Evolutionary conservation across 2,329 filamentous ascomycete species (phyloP).

Genomic region (Fusarium chlamydosporum): DNA sequence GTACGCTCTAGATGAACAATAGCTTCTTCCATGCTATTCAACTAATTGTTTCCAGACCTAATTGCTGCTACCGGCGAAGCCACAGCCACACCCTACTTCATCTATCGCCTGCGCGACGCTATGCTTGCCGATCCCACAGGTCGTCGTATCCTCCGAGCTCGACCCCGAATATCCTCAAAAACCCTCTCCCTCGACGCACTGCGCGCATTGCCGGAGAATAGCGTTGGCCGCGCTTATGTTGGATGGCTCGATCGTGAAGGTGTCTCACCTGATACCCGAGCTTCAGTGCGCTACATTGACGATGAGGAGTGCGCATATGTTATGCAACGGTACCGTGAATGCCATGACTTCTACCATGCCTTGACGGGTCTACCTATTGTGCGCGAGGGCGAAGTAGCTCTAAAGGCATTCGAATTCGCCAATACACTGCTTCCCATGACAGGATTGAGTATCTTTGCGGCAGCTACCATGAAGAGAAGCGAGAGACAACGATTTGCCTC

Average conservation of each 20-base stretch:
- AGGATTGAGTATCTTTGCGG: slow-evolving; percentile 85
- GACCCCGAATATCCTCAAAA: slow-evolving; percentile 88
- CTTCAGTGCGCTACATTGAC: slow-evolving; percentile 89
- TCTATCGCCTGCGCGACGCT: slow-evolving; percentile 88
- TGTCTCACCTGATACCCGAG: slow-evolving; percentile 90
- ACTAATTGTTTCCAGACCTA: slow-evolving; percentile 72
- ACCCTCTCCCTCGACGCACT: slow-evolving; percentile 76
- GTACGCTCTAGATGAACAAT: slow-evolving; percentile 57
- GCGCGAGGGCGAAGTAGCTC: slow-evolving; percentile 95
- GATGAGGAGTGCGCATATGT: slow-evolving; percentile 97
- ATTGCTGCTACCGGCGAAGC: slow-evolving; percentile 95
- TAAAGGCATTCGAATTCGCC: slow-evolving; percentile 97
- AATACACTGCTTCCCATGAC: slow-evolving; percentile 98
- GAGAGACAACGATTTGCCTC: slow-evolving; percentile 82
- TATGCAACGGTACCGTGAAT: slow-evolving; percentile 97
- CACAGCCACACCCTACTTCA: slow-evolving; percentile 95
- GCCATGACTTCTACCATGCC: slow-evolving; percentile 97
- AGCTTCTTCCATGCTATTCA: neutral
- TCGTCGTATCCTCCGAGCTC: slow-evolving; percentile 89
- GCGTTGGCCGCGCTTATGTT: slow-evolving; percentile 85
- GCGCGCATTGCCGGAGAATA: slow-evolving; percentile 77
- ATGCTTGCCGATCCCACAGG: slow-evolving; percentile 91
- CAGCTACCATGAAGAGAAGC: slow-evolving; percentile 85
- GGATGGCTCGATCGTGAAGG: slow-evolving; percentile 94
- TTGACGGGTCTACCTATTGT: slow-evolving; percentile 91